phyloP scores from a whole-genome alignment of 23 red algal genomes.

The Gracilaria gracilis region DNA sequence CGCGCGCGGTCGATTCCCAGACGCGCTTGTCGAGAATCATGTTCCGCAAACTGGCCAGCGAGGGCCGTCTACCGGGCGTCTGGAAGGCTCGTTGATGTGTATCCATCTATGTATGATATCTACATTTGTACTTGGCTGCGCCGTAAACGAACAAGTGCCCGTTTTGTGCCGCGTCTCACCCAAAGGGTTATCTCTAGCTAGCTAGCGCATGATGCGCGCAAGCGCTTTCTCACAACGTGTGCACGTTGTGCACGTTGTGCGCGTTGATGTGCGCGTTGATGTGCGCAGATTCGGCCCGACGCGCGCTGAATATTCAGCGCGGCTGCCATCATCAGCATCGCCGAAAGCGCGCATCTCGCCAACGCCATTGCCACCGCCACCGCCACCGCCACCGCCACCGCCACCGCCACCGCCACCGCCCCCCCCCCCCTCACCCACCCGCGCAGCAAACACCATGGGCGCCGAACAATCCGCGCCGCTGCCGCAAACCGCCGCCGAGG shows the following conservation, averaged over 20 bases:
- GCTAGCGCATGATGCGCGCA: not conserved
- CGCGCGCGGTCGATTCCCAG: slow-evolving; percentile 44
- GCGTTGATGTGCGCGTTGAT: no score
- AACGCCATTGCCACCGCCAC: not conserved
- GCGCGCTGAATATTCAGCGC: no score
- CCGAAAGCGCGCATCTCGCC: no score
- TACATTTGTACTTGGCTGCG: no score
- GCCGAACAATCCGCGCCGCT: not conserved
- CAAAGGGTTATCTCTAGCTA: no score
- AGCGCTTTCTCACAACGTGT: not conserved
- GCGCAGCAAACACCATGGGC: not conserved
- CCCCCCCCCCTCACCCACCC: no score
- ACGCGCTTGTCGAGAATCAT: slow-evolving; percentile 59
- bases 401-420: not conserved
- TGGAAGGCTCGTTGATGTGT: slow-evolving; percentile 61
- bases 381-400: not conserved
- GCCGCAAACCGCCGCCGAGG: not conserved
- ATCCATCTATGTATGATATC: no score
- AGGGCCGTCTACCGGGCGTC: slow-evolving; percentile 57
- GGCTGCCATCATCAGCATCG: no score
- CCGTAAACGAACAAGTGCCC: no score
- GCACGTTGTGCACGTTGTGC: not conserved
- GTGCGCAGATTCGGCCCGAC: no score
- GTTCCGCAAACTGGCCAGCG: slow-evolving; percentile 63
- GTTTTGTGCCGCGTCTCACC: no score